Conservation (phyloP, 1,284 basidiomycete genomes). For the Vanrija humicola region DNA sequence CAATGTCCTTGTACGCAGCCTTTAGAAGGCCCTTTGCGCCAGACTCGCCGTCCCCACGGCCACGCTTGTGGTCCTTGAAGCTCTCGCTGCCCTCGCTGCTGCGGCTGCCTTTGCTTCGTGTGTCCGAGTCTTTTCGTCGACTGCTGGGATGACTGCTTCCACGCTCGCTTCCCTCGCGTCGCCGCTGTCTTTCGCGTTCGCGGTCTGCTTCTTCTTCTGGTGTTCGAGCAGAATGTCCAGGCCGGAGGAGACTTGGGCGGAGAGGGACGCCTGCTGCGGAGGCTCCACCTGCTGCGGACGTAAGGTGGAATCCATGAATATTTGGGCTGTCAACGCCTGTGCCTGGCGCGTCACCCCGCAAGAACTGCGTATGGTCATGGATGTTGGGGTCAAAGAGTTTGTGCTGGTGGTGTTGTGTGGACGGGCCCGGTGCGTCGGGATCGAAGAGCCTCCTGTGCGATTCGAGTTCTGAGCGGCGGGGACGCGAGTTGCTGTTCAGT, state of each 20-base stretch:
- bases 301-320: no score
- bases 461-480: constrained; percentile 1
- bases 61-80: constrained; percentile 47
- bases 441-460: constrained; percentile 4
- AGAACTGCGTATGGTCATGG: constrained; percentile 50
- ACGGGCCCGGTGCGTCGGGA: constrained; percentile 9
- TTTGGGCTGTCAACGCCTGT: no score
- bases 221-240: constrained; percentile 10
- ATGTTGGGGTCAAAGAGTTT: constrained; percentile 54
- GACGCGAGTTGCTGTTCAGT: neutral
- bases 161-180: constrained; percentile 48
- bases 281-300: no score
- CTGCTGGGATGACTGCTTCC: constrained; percentile 22
- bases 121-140: constrained; percentile 33
- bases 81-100: constrained; percentile 51
- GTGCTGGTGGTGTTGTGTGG: constrained; percentile 6
- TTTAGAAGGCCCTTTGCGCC: constrained; percentile 47
- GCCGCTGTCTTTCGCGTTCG: constrained; percentile 42
- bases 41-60: constrained; percentile 45
- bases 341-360: neutral
- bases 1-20: constrained; percentile 47
- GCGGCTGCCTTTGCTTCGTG: constrained; percentile 39
- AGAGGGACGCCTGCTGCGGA: no score
- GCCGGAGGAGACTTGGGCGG: no score
- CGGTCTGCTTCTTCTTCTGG: constrained; percentile 45